These are phyloP conservation scores for Talaromyces trachyspermus DNA, from an alignment of 495 filamentous ascomycete species.

Conservation along the genomic window DNA sequence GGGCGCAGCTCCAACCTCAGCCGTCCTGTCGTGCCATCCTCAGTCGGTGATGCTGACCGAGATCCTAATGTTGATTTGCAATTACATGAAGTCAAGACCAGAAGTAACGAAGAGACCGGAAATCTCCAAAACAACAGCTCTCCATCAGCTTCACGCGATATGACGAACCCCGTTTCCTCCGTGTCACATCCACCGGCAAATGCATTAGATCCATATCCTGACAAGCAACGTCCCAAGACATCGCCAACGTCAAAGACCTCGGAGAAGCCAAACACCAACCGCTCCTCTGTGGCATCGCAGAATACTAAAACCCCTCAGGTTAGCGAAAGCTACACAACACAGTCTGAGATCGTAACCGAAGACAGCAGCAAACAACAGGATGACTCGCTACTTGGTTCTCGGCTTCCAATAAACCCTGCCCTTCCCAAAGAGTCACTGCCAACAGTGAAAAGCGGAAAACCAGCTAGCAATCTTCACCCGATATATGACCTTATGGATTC, in stretches of 20 bases:
- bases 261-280: background rate
- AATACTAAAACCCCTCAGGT: background rate
- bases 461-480: background rate
- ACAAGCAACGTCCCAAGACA: too few species aligned
- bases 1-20: constrained; percentile 3
- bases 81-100: constrained; percentile 1
- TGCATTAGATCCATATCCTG: too few species aligned
- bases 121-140: too few species aligned
- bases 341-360: background rate
- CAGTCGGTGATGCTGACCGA: constrained; percentile 1
- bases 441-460: background rate
- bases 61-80: constrained; percentile 14
- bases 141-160: too few species aligned
- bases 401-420: constrained; percentile 12
- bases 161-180: too few species aligned
- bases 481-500: constrained; percentile 22
- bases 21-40: constrained; percentile 1
- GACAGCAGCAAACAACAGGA: background rate
- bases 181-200: too few species aligned
- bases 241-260: background rate
- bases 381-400: constrained; percentile 9
- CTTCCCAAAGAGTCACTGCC: constrained; percentile 8
- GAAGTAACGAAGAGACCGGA: constrained; percentile 6
- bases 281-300: background rate
- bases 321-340: too few species aligned